A percentile compares a stretch with the other conserved stretches of the same genome.
Conservation (phyloP, 108 stramenopile genomes). For the Heterococcus sp. region DNA sequence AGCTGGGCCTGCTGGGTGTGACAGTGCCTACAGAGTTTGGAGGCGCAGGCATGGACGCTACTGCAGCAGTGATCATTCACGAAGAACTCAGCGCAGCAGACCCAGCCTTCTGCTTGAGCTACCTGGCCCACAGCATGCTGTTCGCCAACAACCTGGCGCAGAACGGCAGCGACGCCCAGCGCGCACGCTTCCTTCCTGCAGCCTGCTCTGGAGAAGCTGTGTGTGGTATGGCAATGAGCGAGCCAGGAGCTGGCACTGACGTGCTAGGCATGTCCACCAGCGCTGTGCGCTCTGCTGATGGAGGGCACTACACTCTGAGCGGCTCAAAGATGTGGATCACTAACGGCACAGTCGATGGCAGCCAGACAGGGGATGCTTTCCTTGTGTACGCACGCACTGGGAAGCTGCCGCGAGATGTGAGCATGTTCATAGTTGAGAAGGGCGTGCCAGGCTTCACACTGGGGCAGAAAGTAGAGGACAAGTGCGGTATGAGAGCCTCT, state of each 20-base stretch:
- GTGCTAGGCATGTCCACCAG: constrained; percentile 90
- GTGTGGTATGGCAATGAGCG: constrained; percentile 98
- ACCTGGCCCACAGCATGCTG: constrained; percentile 66
- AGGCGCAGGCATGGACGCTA: constrained; percentile 84
- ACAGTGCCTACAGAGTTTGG: constrained; percentile 85
- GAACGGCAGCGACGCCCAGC: constrained; percentile 55
- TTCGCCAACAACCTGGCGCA: constrained; percentile 70
- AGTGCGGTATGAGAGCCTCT: constrained; percentile 87
- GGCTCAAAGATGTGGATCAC: constrained; percentile 99
- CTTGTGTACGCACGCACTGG: constrained; percentile 93
- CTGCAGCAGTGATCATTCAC: constrained; percentile 74
- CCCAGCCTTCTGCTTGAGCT: constrained; percentile 93
- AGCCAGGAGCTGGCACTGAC: constrained; percentile 92
- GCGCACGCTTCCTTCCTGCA: constrained; percentile 68
- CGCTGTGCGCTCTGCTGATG: constrained; percentile 55
- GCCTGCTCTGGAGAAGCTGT: constrained; percentile 77
- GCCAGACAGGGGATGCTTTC: constrained; percentile 82
- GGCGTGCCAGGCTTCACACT: constrained; percentile 87
- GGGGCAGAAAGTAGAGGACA: constrained; percentile 92
- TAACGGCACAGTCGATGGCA: constrained; percentile 87
- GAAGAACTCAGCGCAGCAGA: constrained; percentile 81
- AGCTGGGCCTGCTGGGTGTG: constrained; percentile 87
- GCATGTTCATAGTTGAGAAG: constrained; percentile 86
- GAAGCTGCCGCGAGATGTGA: constrained; percentile 37
- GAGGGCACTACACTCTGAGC: constrained; percentile 69